Percentiles rank a stretch among this genome's conserved stretches.
Evolutionary conservation across 2,329 filamentous ascomycete species (phyloP).

Genomic region (Coniella vitis): DNA sequence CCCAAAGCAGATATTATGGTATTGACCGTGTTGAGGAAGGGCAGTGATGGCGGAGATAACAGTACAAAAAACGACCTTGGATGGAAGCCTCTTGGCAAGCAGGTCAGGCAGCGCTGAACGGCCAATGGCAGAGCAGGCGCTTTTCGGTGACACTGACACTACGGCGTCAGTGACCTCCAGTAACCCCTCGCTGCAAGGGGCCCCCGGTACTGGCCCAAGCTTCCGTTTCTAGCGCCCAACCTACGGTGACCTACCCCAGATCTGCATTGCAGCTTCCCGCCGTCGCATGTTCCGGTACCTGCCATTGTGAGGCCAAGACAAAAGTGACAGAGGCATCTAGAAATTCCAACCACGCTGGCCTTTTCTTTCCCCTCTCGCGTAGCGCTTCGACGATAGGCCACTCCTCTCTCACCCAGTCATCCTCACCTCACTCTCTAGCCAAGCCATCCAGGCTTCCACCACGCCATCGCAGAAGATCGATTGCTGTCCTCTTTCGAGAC

Average conservation of each 20-base stretch:
- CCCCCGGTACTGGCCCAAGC: neutral
- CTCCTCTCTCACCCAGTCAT: too few species aligned
- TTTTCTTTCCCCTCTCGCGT: slow-evolving; percentile 27
- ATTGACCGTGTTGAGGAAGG: neutral
- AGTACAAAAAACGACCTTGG: too few species aligned
- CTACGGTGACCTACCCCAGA: neutral
- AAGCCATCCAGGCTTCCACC: too few species aligned
- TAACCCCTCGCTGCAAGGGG: neutral
- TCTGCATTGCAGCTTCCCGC: neutral
- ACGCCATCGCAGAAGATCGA: too few species aligned
- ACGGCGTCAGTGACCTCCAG: neutral
- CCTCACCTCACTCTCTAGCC: neutral
- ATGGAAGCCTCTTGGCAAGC: neutral
- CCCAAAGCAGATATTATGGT: too few species aligned
- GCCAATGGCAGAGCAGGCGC: neutral
- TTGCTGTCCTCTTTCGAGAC: neutral
- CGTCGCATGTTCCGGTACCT: slow-evolving; percentile 6
- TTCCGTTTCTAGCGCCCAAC: neutral
- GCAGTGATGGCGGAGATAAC: neutral
- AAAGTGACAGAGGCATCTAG: neutral
- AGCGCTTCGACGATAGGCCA: neutral
- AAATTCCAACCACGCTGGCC: slow-evolving; percentile 36
- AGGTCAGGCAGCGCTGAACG: neutral
- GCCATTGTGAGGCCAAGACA: neutral
- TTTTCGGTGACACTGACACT: neutral